These are phyloP conservation scores for Cytospora schulzeri DNA, from an alignment of 2,329 filamentous ascomycete genomes.

Conservation along the genomic window DNA sequence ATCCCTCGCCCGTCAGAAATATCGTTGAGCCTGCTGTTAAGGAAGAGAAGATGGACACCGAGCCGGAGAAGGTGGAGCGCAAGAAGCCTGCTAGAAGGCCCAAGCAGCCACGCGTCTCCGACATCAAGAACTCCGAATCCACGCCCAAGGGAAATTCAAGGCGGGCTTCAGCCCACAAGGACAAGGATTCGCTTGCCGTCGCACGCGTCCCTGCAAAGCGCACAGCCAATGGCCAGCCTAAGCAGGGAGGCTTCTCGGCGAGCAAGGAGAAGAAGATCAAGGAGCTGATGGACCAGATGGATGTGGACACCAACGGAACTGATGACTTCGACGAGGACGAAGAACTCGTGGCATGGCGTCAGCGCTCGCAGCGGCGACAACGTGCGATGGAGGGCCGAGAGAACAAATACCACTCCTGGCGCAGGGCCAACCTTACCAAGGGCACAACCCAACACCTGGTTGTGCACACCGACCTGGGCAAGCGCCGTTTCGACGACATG, in stretches of 20 bases:
- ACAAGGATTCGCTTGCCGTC: slow-evolving; percentile 48
- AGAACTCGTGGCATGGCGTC: slow-evolving; percentile 51
- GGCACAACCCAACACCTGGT: slow-evolving; percentile 64
- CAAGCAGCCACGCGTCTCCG: slow-evolving; percentile 52
- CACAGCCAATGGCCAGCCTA: slow-evolving; percentile 60
- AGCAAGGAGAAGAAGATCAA: slow-evolving; percentile 72
- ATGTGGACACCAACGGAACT: slow-evolving; percentile 45
- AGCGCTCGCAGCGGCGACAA: slow-evolving; percentile 67
- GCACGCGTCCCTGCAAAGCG: slow-evolving; percentile 56
- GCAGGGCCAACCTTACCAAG: slow-evolving; percentile 61
- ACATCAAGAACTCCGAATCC: slow-evolving; percentile 51
- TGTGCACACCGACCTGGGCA: slow-evolving; percentile 70
- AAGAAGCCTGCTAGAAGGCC: slow-evolving; percentile 45
- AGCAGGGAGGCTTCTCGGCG: slow-evolving; percentile 48
- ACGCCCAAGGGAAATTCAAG: slow-evolving; percentile 50
- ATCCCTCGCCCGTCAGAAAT: slow-evolving; percentile 14
- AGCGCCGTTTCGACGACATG: slow-evolving; percentile 72
- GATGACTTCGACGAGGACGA: slow-evolving; percentile 48
- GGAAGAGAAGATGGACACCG: slow-evolving; percentile 28
- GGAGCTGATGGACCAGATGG: slow-evolving; percentile 57
- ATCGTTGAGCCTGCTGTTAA: slow-evolving; percentile 23
- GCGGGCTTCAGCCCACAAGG: slow-evolving; percentile 49
- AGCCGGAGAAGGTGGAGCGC: slow-evolving; percentile 33
- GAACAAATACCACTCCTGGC: slow-evolving; percentile 62
- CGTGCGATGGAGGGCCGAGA: slow-evolving; percentile 68